These are phyloP conservation scores for Sindora glabra DNA, from an alignment of 306 rosid genomes.

Conservation along the genomic window DNA sequence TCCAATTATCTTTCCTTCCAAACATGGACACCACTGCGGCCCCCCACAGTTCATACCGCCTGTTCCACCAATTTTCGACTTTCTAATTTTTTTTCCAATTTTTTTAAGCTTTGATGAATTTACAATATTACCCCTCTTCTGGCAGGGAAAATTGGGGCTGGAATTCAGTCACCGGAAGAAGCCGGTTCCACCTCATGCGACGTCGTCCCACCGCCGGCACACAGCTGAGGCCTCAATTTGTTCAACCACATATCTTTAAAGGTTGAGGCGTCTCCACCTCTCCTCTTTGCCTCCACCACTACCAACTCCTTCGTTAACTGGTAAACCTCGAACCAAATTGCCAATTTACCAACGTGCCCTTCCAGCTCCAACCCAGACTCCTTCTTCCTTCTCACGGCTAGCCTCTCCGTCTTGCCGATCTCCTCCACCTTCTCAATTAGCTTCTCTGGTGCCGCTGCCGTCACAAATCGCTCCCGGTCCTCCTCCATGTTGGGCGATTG, in stretches of 20 bases:
- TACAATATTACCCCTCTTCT: too few species aligned
- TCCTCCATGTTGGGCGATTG: neutral
- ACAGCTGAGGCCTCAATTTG: constrained; percentile 32
- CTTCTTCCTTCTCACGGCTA: constrained; percentile 36
- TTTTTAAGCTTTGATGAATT: too few species aligned
- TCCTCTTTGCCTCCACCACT: constrained; percentile 52
- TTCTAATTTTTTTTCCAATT: too few species aligned
- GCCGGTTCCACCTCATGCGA: constrained; percentile 19
- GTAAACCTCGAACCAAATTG: constrained; percentile 29
- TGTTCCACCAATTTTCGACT: too few species aligned
- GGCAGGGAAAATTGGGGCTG: too few species aligned
- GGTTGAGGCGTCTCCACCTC: constrained; percentile 17
- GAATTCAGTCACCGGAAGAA: neutral
- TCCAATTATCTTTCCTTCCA: too few species aligned
- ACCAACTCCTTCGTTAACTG: constrained; percentile 38
- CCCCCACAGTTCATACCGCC: too few species aligned
- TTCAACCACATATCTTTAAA: constrained; percentile 35
- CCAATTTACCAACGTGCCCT: constrained; percentile 26
- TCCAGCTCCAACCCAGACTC: constrained; percentile 44
- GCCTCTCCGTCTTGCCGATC: constrained; percentile 29
- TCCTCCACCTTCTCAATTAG: constrained; percentile 28
- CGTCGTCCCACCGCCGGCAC: neutral
- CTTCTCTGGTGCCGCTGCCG: constrained; percentile 25
- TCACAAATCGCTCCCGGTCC: constrained; percentile 30
- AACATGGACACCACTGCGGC: too few species aligned